phyloP scores from a whole-genome alignment of 1,284 basidiomycete species.

The Malassezia sp. region DNA sequence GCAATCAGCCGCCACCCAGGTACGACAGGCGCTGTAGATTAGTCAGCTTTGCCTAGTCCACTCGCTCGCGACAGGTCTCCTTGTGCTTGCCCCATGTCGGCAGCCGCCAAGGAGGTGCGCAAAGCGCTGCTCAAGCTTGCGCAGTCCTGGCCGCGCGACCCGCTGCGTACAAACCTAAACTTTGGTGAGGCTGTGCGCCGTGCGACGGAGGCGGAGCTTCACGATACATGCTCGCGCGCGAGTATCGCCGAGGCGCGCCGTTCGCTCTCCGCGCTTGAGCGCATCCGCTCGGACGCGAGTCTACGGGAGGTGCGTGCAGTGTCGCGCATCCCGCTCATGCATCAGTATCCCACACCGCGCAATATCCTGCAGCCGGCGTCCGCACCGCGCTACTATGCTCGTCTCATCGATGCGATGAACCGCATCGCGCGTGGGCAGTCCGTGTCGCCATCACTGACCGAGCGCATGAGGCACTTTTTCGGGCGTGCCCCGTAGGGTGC shows the following conservation, averaged over 20 bases:
- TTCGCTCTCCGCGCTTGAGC: slow-evolving; percentile 19
- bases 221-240: too few species aligned
- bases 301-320: slow-evolving; percentile 11
- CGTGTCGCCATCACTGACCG: slow-evolving; percentile 12
- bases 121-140: slow-evolving; percentile 22
- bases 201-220: slow-evolving; percentile 27
- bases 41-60: too few species aligned
- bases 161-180: slow-evolving; percentile 32
- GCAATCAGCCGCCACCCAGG: too few species aligned
- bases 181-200: slow-evolving; percentile 29
- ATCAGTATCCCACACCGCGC: slow-evolving; percentile 22
- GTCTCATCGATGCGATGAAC: slow-evolving; percentile 24
- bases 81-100: slow-evolving; percentile 7
- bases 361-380: slow-evolving; percentile 26
- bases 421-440: slow-evolving; percentile 24
- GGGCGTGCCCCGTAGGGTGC: too few species aligned
- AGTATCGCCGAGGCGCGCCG: slow-evolving; percentile 20
- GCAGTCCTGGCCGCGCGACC: slow-evolving; percentile 32
- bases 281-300: slow-evolving; percentile 24
- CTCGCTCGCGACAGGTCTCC: too few species aligned
- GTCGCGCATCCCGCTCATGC: background rate
- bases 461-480: slow-evolving; percentile 32
- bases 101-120: slow-evolving; percentile 19
- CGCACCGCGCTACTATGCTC: slow-evolving; percentile 30
- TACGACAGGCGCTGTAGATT: too few species aligned